Conservation (phyloP, 768 basidiomycete species). For the Lentinula raphanica region DNA sequence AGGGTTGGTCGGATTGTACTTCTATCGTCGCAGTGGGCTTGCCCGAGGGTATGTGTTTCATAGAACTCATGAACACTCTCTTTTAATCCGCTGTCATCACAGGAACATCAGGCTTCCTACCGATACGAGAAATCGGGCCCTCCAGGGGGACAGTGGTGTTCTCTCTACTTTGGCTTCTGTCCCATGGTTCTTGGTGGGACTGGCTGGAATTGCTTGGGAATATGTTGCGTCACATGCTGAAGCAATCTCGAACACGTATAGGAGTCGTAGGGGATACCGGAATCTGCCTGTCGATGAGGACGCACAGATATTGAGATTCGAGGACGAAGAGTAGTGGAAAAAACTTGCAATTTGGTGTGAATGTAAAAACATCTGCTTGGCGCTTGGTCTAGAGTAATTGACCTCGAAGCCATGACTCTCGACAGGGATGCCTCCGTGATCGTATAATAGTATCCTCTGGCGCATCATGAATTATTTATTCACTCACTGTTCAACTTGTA, state of each 20-base stretch:
- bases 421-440: no score
- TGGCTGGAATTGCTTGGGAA: slow-evolving; percentile 70
- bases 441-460: no score
- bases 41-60: slow-evolving; percentile 60
- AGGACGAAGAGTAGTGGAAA: slow-evolving; percentile 53
- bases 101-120: slow-evolving; percentile 80
- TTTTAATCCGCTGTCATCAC: background rate
- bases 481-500: background rate
- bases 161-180: slow-evolving; percentile 79
- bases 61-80: background rate
- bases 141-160: slow-evolving; percentile 37
- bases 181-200: slow-evolving; percentile 84
- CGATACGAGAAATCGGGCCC: slow-evolving; percentile 28
- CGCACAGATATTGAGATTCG: slow-evolving; percentile 79
- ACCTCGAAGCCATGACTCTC: no score
- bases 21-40: slow-evolving; percentile 68
- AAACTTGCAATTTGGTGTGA: no score
- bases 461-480: background rate
- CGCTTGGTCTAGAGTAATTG: no score
- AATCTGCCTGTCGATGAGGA: slow-evolving; percentile 82
- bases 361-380: no score
- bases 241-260: slow-evolving; percentile 29
- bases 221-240: slow-evolving; percentile 50
- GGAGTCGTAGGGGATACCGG: slow-evolving; percentile 62
- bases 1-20: slow-evolving; percentile 74